These are phyloP conservation scores for Fusarium mexicanum DNA, from an alignment of 2,329 filamentous ascomycete genomes.

Conservation along the genomic window DNA sequence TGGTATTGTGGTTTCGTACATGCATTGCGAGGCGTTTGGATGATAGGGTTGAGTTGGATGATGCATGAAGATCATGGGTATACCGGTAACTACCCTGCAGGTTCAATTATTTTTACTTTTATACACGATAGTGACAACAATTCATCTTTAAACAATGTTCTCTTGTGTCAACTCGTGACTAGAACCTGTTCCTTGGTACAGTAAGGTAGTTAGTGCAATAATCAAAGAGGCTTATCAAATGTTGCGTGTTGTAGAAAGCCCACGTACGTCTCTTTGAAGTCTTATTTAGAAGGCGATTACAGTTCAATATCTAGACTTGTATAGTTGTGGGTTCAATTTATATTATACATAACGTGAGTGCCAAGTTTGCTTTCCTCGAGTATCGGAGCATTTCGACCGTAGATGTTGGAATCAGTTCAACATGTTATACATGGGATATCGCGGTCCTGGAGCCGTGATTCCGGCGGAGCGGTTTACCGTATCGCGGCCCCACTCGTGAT, in stretches of 20 bases:
- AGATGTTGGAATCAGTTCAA: background rate
- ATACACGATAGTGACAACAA: background rate
- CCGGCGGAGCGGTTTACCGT: slow-evolving; percentile 4
- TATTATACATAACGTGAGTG: background rate
- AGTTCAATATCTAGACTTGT: background rate
- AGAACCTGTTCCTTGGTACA: background rate
- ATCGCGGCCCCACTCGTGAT: slow-evolving; percentile 3
- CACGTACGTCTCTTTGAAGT: too few species aligned
- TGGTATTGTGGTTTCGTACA: background rate
- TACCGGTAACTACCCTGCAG: background rate
- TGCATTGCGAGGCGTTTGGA: slow-evolving; percentile 13
- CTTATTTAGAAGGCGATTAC: background rate
- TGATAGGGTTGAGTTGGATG: background rate
- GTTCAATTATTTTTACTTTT: background rate
- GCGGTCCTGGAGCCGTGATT: background rate
- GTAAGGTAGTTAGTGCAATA: too few species aligned
- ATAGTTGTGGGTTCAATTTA: too few species aligned
- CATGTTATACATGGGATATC: background rate
- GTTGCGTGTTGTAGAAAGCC: background rate
- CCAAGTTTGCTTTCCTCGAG: background rate
- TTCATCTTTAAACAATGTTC: background rate
- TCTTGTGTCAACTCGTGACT: background rate
- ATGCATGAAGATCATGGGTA: background rate
- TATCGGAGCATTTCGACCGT: background rate
- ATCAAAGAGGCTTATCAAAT: background rate